Base-by-base conservation (phyloP, 1,284 basidiomycete genomes). In the Inonotus obliquus region DNA sequence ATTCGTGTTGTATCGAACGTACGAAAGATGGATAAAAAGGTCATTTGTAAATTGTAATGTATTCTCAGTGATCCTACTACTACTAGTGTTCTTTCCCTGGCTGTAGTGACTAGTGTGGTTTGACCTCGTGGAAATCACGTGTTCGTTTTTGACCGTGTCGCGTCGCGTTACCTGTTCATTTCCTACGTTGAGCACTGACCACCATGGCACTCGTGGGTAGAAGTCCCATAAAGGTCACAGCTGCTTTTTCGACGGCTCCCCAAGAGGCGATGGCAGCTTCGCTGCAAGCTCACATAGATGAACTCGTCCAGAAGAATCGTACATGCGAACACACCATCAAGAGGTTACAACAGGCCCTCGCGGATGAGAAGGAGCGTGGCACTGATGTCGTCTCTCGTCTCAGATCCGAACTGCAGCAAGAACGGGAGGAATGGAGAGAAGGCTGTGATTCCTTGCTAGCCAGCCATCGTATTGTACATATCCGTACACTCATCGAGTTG, bases 281-380 rank as follows among this genome's bases (percentile, higher is more conserved):
- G 10, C 81, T 86, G 68, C 84, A 84, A 61, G 72, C 77, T 4
- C 87, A 88, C 67, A 86, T 89, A 59, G 79, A 83, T 57, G 85
- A 89, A 53, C 79, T 89, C 55, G 84, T 87, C 2, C 79, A 84
- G 65, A 77, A 82, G 64, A 86, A 82, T 69, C 81, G 81, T 32
- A 81, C 80, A 0, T 77, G 86, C 57, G 85, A 87, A 63, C 79
- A 84, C 63, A 79, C 78, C 1, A 78, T 79, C 69, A 79, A 79
- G 66, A 80, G 78, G 52, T 75, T 85, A n/a, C 67, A 73, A 5
- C 78, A 79, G 21, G 77, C 82, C 54, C 65, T 82, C 38, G 71
- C 71, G 5, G 67, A 70, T 25, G 84, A 84, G 67, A 71, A 76
- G 57, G 69, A 72, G 14, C 80, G 79, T 59, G 72, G 75, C 39